A percentile compares a stretch with the other conserved stretches of the same genome.
These are phyloP conservation scores for Aspergillus latus DNA, from an alignment of 2,329 filamentous ascomycete species.

Conservation along the genomic window DNA sequence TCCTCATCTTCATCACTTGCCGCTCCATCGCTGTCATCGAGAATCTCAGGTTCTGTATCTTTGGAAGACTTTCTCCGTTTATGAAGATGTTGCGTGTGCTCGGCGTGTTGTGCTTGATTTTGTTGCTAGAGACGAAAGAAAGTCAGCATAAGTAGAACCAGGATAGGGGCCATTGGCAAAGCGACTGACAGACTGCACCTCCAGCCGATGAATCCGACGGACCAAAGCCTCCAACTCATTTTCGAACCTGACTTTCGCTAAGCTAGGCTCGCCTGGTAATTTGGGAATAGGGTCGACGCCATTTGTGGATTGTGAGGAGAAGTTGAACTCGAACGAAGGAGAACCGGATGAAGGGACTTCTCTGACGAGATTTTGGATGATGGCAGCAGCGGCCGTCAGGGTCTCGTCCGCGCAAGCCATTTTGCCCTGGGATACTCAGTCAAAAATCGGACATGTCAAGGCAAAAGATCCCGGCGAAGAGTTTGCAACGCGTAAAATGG, in stretches of 20 bases:
- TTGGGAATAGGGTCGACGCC: conserved; percentile 57
- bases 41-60: conserved; percentile 30
- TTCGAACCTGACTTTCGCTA: conserved; percentile 77
- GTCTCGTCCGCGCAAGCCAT: conserved; percentile 51
- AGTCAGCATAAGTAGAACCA: conserved; percentile 19
- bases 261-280: conserved; percentile 73
- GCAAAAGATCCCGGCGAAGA: conserved; percentile 13
- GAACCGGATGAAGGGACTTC: conserved; percentile 37
- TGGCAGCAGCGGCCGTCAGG: conserved; percentile 47
- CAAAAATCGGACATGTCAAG: conserved; percentile 24
- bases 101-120: conserved; percentile 20
- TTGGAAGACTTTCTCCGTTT: conserved; percentile 37
- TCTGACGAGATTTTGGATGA: conserved; percentile 48
- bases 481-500: neutral
- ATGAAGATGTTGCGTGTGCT: conserved; percentile 32
- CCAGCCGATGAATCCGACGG: conserved; percentile 75
- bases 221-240: conserved; percentile 77
- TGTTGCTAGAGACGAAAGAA: conserved; percentile 38
- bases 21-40: conserved; percentile 35
- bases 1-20: conserved; percentile 49
- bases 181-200: conserved; percentile 69
- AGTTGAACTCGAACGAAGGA: conserved; percentile 38
- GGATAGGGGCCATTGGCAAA: conserved; percentile 54
- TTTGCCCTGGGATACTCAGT: conserved; percentile 35
- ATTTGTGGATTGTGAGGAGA: conserved; percentile 44